phyloP scores from a whole-genome alignment of 768 basidiomycete genomes.

The Multifurca ochricompacta region DNA sequence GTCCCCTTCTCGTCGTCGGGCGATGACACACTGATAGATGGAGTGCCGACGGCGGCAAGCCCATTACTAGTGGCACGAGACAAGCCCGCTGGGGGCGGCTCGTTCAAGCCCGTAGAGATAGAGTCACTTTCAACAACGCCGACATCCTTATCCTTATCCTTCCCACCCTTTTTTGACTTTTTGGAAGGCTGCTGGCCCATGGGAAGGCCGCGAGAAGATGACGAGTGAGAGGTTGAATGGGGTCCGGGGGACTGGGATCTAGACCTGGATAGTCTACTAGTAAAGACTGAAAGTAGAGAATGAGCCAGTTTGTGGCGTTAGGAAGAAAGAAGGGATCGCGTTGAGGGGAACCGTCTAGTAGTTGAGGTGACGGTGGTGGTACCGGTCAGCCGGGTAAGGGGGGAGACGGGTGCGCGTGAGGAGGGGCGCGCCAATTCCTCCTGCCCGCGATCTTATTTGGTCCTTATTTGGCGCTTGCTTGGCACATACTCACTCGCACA shows the following conservation, averaged over 20 bases:
- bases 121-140: constrained; percentile 34
- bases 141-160: constrained; percentile 59
- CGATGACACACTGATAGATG: constrained; percentile 31
- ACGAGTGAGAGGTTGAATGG: constrained; percentile 31
- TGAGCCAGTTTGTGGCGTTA: constrained; percentile 64
- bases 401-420: background rate
- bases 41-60: constrained; percentile 30
- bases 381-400: background rate
- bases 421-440: background rate
- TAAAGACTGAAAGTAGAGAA: constrained; percentile 68
- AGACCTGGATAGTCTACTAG: constrained; percentile 63
- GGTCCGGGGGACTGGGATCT: constrained; percentile 68
- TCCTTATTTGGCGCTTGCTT: constrained; percentile 17
- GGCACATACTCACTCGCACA: background rate
- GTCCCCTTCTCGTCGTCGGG: constrained; percentile 29
- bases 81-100: constrained; percentile 34
- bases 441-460: constrained; percentile 13
- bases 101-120: constrained; percentile 33
- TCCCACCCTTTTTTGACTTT: constrained; percentile 63
- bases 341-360: background rate
- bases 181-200: constrained; percentile 86
- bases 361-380: constrained; percentile 1
- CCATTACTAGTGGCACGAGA: constrained; percentile 37
- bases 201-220: constrained; percentile 34
- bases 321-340: constrained; percentile 2